Evolutionary conservation across 257 asterid species (phyloP), one percentile per base, ranked within the genome.

Genomic region (Agastache rugosa): DNA sequence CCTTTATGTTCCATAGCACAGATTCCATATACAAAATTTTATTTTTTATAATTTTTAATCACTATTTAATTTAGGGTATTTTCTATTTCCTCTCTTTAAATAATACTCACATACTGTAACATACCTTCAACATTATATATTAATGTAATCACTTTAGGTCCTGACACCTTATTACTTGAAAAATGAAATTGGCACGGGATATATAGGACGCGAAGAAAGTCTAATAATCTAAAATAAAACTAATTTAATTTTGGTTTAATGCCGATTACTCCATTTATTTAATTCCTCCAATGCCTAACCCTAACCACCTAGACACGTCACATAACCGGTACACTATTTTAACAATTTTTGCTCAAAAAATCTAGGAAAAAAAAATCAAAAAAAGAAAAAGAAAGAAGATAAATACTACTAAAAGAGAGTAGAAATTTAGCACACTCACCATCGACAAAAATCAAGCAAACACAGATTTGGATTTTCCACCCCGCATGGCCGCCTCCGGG

Each of bases 401-500:
- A 77, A 71, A 6, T 59, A 60, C 63, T 59, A 58, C 55, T 14
- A 50, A 48, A 29, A 63, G 7, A 22, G n/a, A 9, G 27, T 6
- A 31, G 23, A 35, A 17, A 62, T 39, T 39, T 17, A 19, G 22
- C 63, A 72, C 16, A 73, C 59, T 58, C 29, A n/a, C 67, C 48
- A 55, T 41, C 47, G 60, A 63, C 14, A 35, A 65, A 41, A 45
- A 31, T 63, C 71, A 44, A 47, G 58, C 72, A 62, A n/a, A 16
- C 62, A 3, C 75, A 22, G 64, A 73, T 74, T 54, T 73, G 45
- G 81, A 34, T 63, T 73, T 23, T 35, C 8, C 77, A 6, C 42
- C 41, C 17, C 59, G 48, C 53, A 78, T 82, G 86, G 78, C 86
- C 77, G 78, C 88, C 39, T 5, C 47, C 14, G 64, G 53, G 78